phyloP scores from a whole-genome alignment of 805 yeast species.

The Candida vartiovaarae region DNA sequence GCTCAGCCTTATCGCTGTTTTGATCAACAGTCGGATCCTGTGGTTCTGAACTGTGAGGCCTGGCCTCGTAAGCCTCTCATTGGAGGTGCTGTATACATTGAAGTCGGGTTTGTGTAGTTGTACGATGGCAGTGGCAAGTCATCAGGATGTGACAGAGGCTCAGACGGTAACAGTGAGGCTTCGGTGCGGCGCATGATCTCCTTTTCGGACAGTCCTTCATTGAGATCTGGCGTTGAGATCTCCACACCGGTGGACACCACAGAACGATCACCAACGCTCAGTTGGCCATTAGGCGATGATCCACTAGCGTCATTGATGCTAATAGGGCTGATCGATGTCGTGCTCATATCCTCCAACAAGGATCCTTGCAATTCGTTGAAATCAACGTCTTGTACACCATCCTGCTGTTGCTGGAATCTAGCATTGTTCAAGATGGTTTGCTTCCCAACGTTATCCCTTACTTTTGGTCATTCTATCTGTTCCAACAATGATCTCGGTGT shows the following conservation, averaged over 20 bases:
- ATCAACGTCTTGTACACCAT: background rate
- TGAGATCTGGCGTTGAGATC: slow-evolving; percentile 5
- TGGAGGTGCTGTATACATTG: slow-evolving; percentile 1
- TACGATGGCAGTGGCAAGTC: slow-evolving; percentile 19
- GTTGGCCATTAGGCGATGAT: background rate
- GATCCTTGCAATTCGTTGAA: background rate
- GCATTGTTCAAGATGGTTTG: slow-evolving; percentile 7
- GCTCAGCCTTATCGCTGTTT: slow-evolving; percentile 32
- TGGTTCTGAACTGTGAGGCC: background rate
- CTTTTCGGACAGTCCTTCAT: slow-evolving; percentile 42
- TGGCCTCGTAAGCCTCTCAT: background rate
- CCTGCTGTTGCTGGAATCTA: slow-evolving; percentile 1
- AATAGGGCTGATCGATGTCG: slow-evolving; percentile 21
- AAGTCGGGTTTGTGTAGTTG: background rate
- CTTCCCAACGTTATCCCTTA: slow-evolving; percentile 7
- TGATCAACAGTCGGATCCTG: slow-evolving; percentile 3
- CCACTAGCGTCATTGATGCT: background rate
- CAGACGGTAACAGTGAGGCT: slow-evolving; percentile 58
- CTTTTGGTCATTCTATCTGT: slow-evolving; percentile 43
- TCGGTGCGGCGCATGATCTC: slow-evolving; percentile 48
- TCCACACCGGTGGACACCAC: slow-evolving; percentile 7
- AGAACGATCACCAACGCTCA: background rate
- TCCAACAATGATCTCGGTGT: slow-evolving; percentile 75
- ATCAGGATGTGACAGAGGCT: slow-evolving; percentile 25
- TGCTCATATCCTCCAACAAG: slow-evolving; percentile 14